phyloP scores from a whole-genome alignment of 1,139 yeast genomes.

The Yamadazyma membranifaciens region DNA sequence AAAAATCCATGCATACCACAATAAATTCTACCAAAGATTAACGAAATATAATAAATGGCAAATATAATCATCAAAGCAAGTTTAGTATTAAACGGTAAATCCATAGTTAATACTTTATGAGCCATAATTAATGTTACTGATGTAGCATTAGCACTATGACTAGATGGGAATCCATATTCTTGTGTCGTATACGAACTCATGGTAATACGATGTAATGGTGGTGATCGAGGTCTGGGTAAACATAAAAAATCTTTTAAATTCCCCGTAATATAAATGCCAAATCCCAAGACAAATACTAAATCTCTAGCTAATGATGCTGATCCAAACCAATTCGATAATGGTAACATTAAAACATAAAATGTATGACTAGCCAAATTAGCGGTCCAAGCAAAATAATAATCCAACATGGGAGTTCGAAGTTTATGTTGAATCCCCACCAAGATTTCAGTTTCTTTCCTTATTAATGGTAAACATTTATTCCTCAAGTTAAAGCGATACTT shows the following conservation, averaged over 20 bases:
- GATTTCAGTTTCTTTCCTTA: slow-evolving; percentile 66
- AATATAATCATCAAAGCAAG: slow-evolving; percentile 16
- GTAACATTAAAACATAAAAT: slow-evolving; percentile 85
- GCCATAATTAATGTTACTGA: slow-evolving; percentile 58
- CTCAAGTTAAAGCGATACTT: slow-evolving; percentile 61
- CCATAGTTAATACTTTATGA: slow-evolving; percentile 17
- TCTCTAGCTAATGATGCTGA: slow-evolving; percentile 59
- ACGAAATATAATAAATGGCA: slow-evolving; percentile 54
- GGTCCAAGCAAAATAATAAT: slow-evolving; percentile 80
- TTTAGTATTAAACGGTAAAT: slow-evolving; percentile 13
- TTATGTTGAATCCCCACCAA: slow-evolving; percentile 57
- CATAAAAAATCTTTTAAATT: slow-evolving; percentile 80
- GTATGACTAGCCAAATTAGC: slow-evolving; percentile 94
- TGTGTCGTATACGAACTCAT: slow-evolving; percentile 85
- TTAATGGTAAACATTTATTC: slow-evolving; percentile 51
- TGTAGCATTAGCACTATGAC: slow-evolving; percentile 92
- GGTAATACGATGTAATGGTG: slow-evolving; percentile 88
- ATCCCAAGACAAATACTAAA: slow-evolving; percentile 72
- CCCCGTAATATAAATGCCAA: slow-evolving; percentile 83
- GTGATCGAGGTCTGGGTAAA: slow-evolving; percentile 88
- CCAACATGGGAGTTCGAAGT: slow-evolving; percentile 54
- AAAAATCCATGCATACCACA: slow-evolving; percentile 98
- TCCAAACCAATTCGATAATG: slow-evolving; percentile 86
- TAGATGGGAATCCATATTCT: slow-evolving; percentile 94
- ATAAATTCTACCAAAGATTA: slow-evolving; percentile 79